These are phyloP conservation scores for Aspergillus cristatus DNA, from an alignment of 495 filamentous ascomycete genomes.

Conservation along the genomic window DNA sequence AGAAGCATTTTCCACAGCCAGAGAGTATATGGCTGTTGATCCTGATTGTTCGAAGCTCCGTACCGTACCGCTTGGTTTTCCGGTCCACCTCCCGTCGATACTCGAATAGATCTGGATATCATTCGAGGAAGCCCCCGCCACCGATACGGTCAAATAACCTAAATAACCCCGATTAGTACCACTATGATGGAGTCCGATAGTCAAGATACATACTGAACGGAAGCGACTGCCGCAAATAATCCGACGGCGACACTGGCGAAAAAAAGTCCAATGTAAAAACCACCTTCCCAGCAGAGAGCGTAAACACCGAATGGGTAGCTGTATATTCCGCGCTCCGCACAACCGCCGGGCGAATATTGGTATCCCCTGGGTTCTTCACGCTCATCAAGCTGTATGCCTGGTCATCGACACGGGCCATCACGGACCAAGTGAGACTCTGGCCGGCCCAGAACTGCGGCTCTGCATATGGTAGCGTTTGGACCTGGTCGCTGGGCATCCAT, in stretches of 20 bases:
- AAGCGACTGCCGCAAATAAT: slow-evolving; percentile 71
- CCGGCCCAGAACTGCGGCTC: slow-evolving; percentile 44
- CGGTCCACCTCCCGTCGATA: slow-evolving; percentile 44
- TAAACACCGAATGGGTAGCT: slow-evolving; percentile 36
- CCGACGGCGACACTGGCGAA: slow-evolving; percentile 79
- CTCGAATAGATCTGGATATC: slow-evolving; percentile 38
- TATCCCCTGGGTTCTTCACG: slow-evolving; percentile 16
- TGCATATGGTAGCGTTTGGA: slow-evolving; percentile 28
- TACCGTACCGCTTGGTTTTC: slow-evolving; percentile 19
- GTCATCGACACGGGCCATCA: slow-evolving; percentile 40
- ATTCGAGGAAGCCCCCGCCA: slow-evolving; percentile 19
- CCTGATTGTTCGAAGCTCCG: slow-evolving; percentile 17
- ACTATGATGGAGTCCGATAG: no score
- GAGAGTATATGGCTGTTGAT: slow-evolving; percentile 18
- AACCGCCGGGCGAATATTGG: slow-evolving; percentile 22
- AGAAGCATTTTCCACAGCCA: slow-evolving; percentile 26
- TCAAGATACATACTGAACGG: slow-evolving; percentile 58
- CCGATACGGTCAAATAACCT: slow-evolving; percentile 61
- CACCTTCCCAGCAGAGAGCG: slow-evolving; percentile 31
- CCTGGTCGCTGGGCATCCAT: slow-evolving; percentile 38
- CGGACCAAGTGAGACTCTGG: slow-evolving; percentile 35
- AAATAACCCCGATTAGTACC: no score
- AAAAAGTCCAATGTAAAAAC: slow-evolving; percentile 51
- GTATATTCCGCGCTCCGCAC: slow-evolving; percentile 35
- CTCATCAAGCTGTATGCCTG: slow-evolving; percentile 42